Conservation (phyloP, 2,329 filamentous ascomycete genomes). For the Tetracladium maxilliforme region DNA sequence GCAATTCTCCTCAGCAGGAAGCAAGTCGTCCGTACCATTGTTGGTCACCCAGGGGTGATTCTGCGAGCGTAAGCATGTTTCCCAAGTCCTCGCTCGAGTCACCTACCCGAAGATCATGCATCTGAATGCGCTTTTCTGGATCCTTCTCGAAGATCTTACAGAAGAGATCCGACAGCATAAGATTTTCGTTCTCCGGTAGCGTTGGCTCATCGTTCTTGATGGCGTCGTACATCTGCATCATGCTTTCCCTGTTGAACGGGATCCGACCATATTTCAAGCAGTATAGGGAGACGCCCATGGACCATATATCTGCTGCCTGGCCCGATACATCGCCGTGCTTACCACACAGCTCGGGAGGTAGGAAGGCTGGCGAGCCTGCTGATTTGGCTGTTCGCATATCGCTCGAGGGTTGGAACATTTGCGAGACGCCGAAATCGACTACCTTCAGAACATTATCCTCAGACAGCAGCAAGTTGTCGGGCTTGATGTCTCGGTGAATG, state of each 20-base stretch:
- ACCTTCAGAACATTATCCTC: slow-evolving; percentile 90
- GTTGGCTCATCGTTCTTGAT: slow-evolving; percentile 59
- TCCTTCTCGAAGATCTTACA: slow-evolving; percentile 67
- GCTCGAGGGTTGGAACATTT: slow-evolving; percentile 85
- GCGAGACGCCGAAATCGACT: slow-evolving; percentile 96
- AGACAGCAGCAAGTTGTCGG: slow-evolving; percentile 85
- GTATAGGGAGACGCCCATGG: slow-evolving; percentile 91
- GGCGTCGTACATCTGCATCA: slow-evolving; percentile 79
- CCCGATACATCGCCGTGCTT: slow-evolving; percentile 82
- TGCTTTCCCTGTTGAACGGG: slow-evolving; percentile 66
- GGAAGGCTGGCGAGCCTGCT: slow-evolving; percentile 85
- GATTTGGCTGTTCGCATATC: slow-evolving; percentile 89
- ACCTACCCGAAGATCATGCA: slow-evolving; percentile 68
- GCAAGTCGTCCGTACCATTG: slow-evolving; percentile 58
- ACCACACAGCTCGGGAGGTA: slow-evolving; percentile 82
- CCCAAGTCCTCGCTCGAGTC: neutral
- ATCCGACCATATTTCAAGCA: slow-evolving; percentile 81
- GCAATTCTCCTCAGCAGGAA: slow-evolving; percentile 77
- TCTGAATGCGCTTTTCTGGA: slow-evolving; percentile 66
- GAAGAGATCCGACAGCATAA: slow-evolving; percentile 64
- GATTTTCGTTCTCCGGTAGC: slow-evolving; percentile 48
- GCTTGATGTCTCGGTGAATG: slow-evolving; percentile 94
- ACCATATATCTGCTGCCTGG: slow-evolving; percentile 90
- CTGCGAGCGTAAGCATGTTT: slow-evolving; percentile 27
- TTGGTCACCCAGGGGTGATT: slow-evolving; percentile 89